A percentile compares a stretch with the other conserved stretches of the same genome.
phyloP scores from a whole-genome alignment of 2,329 filamentous ascomycete genomes.

The Stachybotrys chartarum region DNA sequence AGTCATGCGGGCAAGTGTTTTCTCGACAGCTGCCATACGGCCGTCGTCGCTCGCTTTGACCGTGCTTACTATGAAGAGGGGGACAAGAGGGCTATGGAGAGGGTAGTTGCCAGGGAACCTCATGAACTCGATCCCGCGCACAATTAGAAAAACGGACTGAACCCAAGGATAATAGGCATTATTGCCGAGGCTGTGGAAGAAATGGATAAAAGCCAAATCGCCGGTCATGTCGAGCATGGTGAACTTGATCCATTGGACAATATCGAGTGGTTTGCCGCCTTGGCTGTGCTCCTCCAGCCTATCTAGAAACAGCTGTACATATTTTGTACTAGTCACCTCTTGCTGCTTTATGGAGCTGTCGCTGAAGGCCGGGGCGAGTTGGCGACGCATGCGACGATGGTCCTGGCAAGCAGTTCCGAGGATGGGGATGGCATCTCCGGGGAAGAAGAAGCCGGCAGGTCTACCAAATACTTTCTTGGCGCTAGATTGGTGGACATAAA shows the following conservation, averaged over 20 bases:
- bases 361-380: conserved; percentile 22
- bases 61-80: not conserved
- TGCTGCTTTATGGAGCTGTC: conserved; percentile 20
- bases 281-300: conserved; percentile 9
- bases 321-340: conserved; percentile 16
- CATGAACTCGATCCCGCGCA: conserved; percentile 1
- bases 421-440: conserved; percentile 9
- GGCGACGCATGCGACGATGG: conserved; percentile 13
- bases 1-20: conserved; percentile 10
- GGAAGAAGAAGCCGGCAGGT: conserved; percentile 1
- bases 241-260: conserved; percentile 28
- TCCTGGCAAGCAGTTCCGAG: conserved; percentile 7
- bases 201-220: conserved; percentile 34
- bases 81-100: conserved; percentile 5
- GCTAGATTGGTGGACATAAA: conserved; percentile 17
- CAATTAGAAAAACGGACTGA: conserved; percentile 8
- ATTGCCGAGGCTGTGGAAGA: conserved; percentile 27
- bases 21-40: conserved; percentile 5
- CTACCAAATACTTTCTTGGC: conserved; percentile 9
- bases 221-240: conserved; percentile 34
- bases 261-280: conserved; percentile 8
- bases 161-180: conserved; percentile 19
- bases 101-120: not conserved
- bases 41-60: conserved; percentile 11
- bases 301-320: conserved; percentile 17